These are phyloP conservation scores for Pichia rugopelliculosa DNA, from an alignment of 805 yeast genomes.

Conservation along the genomic window DNA sequence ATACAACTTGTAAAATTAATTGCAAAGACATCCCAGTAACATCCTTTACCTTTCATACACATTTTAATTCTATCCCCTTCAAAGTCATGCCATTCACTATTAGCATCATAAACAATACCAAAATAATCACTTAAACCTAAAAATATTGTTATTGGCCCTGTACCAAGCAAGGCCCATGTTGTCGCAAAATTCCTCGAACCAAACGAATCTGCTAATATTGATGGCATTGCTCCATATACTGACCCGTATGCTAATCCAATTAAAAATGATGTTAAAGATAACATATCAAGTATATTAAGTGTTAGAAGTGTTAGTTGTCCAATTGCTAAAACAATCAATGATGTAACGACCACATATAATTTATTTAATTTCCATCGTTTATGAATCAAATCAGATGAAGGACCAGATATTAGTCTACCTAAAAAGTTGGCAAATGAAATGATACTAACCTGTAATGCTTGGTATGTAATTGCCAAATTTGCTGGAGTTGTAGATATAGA, in stretches of 20 bases:
- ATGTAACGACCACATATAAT: slow-evolving; percentile 51
- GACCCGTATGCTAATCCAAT: slow-evolving; percentile 66
- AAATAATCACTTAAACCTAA: slow-evolving; percentile 47
- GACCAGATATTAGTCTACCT: slow-evolving; percentile 61
- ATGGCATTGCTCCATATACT: slow-evolving; percentile 67
- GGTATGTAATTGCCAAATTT: slow-evolving; percentile 40
- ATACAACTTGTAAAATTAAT: slow-evolving; percentile 32
- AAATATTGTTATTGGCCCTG: slow-evolving; percentile 57
- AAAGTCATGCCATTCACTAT: slow-evolving; percentile 34
- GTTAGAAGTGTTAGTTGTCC: slow-evolving; percentile 33
- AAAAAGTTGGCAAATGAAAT: slow-evolving; percentile 57
- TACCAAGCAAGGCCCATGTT: slow-evolving; percentile 67
- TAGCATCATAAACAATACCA: slow-evolving; percentile 45
- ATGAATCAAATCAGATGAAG: slow-evolving; percentile 53
- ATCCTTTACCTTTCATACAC: slow-evolving; percentile 37
- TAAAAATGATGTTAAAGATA: slow-evolving; percentile 44
- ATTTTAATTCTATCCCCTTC: slow-evolving; percentile 23
- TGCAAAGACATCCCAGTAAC: slow-evolving; percentile 43
- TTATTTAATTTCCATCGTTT: slow-evolving; percentile 48
- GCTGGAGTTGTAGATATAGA: slow-evolving; percentile 13
- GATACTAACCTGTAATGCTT: slow-evolving; percentile 65
- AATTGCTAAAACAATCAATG: slow-evolving; percentile 32
- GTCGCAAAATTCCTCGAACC: slow-evolving; percentile 65
- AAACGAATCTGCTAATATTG: slow-evolving; percentile 64
- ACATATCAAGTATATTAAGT: slow-evolving; percentile 33